Conservation (phyloP, 371 early-diverging fungal species). For the Enteropsectra breve region DNA sequence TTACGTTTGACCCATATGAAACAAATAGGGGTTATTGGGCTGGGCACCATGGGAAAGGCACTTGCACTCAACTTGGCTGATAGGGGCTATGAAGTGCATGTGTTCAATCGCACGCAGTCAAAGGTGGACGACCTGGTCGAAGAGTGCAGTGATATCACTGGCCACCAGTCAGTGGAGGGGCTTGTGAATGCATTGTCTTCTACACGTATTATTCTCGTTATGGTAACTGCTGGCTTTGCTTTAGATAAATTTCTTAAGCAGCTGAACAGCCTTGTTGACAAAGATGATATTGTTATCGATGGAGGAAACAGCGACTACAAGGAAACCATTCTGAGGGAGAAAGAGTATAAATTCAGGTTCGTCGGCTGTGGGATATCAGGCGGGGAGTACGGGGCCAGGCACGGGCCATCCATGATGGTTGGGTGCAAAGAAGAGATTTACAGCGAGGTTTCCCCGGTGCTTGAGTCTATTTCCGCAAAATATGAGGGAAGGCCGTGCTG, state of each 20-base stretch:
- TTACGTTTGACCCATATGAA: not conserved
- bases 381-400: constrained; percentile 95
- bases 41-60: constrained; percentile 98
- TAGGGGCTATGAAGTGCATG: constrained; percentile 69
- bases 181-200: constrained; percentile 70
- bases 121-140: constrained; percentile 83
- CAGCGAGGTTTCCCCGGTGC: constrained; percentile 69
- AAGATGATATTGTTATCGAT: constrained; percentile 90
- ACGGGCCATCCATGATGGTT: constrained; percentile 93
- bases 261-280: constrained; percentile 70
- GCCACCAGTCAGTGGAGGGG: constrained; percentile 78
- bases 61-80: constrained; percentile 91
- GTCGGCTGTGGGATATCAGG: constrained; percentile 95
- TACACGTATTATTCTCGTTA: constrained; percentile 83
- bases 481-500: constrained; percentile 78
- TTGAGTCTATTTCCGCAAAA: constrained; percentile 77
- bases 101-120: constrained; percentile 83
- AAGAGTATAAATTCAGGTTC: constrained; percentile 63
- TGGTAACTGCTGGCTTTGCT: constrained; percentile 86
- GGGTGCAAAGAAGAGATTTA: constrained; percentile 84
- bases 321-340: constrained; percentile 77
- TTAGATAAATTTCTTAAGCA: constrained; percentile 85
- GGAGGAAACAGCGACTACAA: constrained; percentile 96
- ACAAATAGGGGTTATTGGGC: constrained; percentile 89
- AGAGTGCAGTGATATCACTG: constrained; percentile 66